Evolutionary conservation across 1,284 basidiomycete genomes (phyloP).

Genomic region (Moniliella sp.): DNA sequence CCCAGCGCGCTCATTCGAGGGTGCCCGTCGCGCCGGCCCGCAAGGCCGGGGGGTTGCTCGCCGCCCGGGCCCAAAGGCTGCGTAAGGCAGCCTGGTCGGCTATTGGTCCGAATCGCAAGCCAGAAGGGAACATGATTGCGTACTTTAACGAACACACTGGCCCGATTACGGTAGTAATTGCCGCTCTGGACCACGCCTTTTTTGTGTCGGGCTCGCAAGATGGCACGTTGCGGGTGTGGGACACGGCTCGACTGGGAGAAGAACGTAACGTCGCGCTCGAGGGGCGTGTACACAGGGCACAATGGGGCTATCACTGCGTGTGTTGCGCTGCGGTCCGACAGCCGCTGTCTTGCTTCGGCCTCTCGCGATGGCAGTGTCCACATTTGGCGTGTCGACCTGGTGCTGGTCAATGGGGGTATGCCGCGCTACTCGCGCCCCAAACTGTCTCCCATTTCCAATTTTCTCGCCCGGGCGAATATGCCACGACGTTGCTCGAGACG

Average conservation of each 20-base stretch:
- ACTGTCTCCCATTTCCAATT: conserved; percentile 33
- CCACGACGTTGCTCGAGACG: conserved; percentile 17
- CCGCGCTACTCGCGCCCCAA: conserved; percentile 30
- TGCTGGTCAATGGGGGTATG: conserved; percentile 12
- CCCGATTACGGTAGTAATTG: conserved; percentile 42
- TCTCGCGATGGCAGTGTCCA: conserved; percentile 34
- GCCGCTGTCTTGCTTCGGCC: conserved; percentile 35
- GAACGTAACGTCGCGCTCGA: conserved; percentile 44
- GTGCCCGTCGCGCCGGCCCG: not conserved
- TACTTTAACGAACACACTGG: conserved; percentile 36
- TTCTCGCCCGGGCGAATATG: conserved; percentile 29
- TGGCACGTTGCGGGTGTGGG: conserved; percentile 62
- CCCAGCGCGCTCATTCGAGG: not conserved
- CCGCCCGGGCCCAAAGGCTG: too few relatives aligned
- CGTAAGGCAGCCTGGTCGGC: too few relatives aligned
- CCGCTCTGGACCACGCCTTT: conserved; percentile 79
- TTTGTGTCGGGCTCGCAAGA: conserved; percentile 75
- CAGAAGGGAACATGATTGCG: conserved; percentile 18
- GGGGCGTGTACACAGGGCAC: conserved; percentile 33
- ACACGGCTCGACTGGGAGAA: conserved; percentile 51
- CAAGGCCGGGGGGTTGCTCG: too few relatives aligned
- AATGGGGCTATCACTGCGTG: conserved; percentile 29
- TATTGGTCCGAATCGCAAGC: too few relatives aligned
- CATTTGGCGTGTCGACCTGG: conserved; percentile 34
- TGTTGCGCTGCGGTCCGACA: conserved; percentile 30